Percentiles rank a stretch among this genome's conserved stretches.
Conservation (phyloP, 768 basidiomycete genomes). For the Coprinellus aureogranulatus region DNA sequence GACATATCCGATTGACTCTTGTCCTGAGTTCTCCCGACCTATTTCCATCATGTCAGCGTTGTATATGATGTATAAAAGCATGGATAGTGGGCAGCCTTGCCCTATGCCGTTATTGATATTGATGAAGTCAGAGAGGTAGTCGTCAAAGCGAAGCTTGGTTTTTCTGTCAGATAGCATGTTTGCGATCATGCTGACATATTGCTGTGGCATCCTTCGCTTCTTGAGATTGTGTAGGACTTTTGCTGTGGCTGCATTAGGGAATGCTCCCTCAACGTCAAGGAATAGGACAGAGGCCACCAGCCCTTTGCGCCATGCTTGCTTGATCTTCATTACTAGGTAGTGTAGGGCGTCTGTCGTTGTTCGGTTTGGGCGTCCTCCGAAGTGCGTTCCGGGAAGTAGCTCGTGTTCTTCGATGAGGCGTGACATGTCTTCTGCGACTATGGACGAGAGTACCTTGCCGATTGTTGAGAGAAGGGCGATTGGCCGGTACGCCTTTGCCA, state of each 20-base stretch:
- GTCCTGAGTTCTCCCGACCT: not conserved
- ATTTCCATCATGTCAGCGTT: conserved; percentile 20
- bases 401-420: conserved; percentile 22
- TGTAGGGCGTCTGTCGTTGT: conserved; percentile 33
- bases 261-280: conserved; percentile 41
- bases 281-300: conserved; percentile 33
- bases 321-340: conserved; percentile 29
- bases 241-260: conserved; percentile 31
- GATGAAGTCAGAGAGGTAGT: conserved; percentile 19
- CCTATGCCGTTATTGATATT: conserved; percentile 21
- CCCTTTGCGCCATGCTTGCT: conserved; percentile 31
- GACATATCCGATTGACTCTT: conserved; percentile 25
- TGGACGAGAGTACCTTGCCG: conserved; percentile 25
- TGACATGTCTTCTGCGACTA: conserved; percentile 20
- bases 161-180: conserved; percentile 7
- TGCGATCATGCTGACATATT: conserved; percentile 15
- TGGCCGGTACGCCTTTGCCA: conserved; percentile 30
- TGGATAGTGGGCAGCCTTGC: conserved; percentile 26
- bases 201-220: conserved; percentile 19
- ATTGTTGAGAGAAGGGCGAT: conserved; percentile 34
- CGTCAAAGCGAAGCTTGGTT: conserved; percentile 22
- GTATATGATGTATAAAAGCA: conserved; percentile 26
- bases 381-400: conserved; percentile 31
- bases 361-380: conserved; percentile 33
- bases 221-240: conserved; percentile 29